Conservation (phyloP, 2,329 filamentous ascomycete species). For the Fusarium subglutinans region DNA sequence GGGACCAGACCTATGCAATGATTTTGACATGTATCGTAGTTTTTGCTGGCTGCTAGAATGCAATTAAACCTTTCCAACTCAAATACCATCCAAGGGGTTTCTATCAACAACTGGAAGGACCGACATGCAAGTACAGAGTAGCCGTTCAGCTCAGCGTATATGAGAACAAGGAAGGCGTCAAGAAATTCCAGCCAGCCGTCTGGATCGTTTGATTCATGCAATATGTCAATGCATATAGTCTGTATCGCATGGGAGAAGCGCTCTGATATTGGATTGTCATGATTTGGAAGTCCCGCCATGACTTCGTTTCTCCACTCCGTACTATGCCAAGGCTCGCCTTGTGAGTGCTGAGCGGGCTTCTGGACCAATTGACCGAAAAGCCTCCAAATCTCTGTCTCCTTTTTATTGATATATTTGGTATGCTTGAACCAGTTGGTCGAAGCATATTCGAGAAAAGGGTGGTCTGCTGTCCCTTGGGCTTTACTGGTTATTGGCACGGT, state of each 20-base stretch:
- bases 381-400: neutral
- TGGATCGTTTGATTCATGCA: too few species aligned
- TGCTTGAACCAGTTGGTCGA: neutral
- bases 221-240: rapidly evolving
- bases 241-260: rapidly evolving
- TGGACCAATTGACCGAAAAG: neutral
- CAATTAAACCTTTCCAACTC: rapidly evolving
- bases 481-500: neutral
- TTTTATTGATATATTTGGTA: rapidly evolving
- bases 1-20: neutral
- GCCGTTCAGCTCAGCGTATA: neutral
- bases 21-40: neutral
- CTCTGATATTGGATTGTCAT: neutral
- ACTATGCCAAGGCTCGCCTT: neutral
- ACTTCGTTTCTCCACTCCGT: neutral
- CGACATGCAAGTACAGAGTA: neutral
- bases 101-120: neutral
- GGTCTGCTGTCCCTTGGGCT: rapidly evolving
- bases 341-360: neutral
- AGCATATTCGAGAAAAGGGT: neutral
- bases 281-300: rapidly evolving
- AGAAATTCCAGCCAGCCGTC: too few species aligned
- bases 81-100: rapidly evolving
- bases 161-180: neutral
- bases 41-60: neutral